Percentiles rank a stretch among this genome's conserved stretches.
These are phyloP conservation scores for Cystobasidiaceae sp. DNA, from an alignment of 1,284 basidiomycete genomes.

Conservation along the genomic window DNA sequence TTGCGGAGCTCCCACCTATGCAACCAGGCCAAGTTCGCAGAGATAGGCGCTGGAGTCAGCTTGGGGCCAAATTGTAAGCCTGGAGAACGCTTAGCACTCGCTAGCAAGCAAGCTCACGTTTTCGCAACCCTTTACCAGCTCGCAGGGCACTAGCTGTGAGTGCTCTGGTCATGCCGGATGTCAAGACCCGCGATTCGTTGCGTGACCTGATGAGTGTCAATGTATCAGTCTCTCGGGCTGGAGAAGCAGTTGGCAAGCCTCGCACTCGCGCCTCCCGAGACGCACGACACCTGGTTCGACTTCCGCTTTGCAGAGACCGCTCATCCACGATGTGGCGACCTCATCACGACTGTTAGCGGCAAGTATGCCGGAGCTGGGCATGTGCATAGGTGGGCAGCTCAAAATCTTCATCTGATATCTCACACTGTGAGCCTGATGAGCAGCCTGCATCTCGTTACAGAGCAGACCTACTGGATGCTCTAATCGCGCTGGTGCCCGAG, in stretches of 20 bases:
- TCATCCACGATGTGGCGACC: slow-evolving; percentile 20
- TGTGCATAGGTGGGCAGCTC: slow-evolving; percentile 31
- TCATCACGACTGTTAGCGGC: slow-evolving; percentile 25
- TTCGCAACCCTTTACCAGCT: not conserved
- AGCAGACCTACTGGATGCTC: slow-evolving; percentile 37
- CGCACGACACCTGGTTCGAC: slow-evolving; percentile 30
- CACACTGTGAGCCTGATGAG: no score
- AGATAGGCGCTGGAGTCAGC: slow-evolving; percentile 36
- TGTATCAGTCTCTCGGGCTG: slow-evolving; percentile 13
- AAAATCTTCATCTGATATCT: not conserved
- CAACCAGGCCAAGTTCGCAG: slow-evolving; percentile 30
- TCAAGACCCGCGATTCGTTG: no score
- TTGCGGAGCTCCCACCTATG: not conserved
- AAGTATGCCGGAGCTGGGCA: slow-evolving; percentile 21
- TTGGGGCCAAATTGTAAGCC: slow-evolving; percentile 24
- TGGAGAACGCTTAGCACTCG: no score
- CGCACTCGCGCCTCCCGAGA: not conserved
- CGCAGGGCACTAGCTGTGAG: not conserved
- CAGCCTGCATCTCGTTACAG: no score
- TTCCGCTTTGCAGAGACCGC: slow-evolving; percentile 26
- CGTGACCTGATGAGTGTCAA: no score
- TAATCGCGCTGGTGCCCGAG: slow-evolving; percentile 30
- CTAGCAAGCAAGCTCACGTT: not conserved
- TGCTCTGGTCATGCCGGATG: no score
- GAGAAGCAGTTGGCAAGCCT: slow-evolving; percentile 7